Evolutionary conservation across 73 alveolate genomes (phyloP).

Genomic region (Tetrahymena thermophila): DNA sequence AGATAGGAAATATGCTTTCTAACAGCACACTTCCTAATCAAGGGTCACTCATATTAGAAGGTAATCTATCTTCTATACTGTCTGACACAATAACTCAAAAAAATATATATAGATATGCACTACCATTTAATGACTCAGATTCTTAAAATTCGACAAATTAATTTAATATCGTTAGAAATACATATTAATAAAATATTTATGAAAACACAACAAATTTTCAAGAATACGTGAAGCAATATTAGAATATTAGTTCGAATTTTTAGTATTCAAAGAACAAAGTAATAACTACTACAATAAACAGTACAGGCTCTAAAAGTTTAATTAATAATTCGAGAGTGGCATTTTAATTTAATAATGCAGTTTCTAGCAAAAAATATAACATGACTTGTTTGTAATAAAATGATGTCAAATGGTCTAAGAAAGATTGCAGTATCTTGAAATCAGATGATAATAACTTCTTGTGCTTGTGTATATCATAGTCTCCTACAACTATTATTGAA

Average conservation of each 20-base stretch:
- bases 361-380: neutral
- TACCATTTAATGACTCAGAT: neutral
- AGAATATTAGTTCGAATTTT: too few species aligned
- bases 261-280: neutral
- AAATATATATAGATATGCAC: neutral
- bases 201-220: neutral
- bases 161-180: neutral
- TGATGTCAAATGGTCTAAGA: neutral
- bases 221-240: neutral
- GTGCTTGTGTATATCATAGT: neutral
- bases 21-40: neutral
- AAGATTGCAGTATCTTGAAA: neutral
- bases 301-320: neutral
- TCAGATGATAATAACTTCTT: neutral
- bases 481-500: neutral
- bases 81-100: neutral
- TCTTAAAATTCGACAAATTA: neutral
- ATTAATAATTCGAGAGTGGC: too few species aligned
- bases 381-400: neutral
- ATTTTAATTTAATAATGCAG: neutral
- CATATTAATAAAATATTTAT: neutral
- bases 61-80: neutral
- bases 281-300: neutral
- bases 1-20: neutral
- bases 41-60: neutral